Evolutionary conservation across 352 stramenopile species (phyloP).

Genomic region (Pythium phragmitis): DNA sequence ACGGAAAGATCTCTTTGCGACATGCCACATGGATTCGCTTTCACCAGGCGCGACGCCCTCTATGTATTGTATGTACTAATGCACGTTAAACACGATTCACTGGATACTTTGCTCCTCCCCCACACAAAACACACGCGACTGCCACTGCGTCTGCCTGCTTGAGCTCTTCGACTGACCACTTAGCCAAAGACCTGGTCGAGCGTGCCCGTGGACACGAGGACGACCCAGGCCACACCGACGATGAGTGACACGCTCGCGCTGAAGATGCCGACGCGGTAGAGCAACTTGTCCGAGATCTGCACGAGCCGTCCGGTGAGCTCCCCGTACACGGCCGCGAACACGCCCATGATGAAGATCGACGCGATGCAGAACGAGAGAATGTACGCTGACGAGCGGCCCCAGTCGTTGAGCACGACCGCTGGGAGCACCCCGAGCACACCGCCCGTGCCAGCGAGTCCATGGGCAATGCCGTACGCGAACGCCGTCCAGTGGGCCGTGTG

Average conservation of each 20-base stretch:
- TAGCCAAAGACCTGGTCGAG: conserved; percentile 42
- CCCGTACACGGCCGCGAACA: conserved; percentile 65
- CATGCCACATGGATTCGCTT: too few relatives aligned
- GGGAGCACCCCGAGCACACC: conserved; percentile 68
- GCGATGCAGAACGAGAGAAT: conserved; percentile 70
- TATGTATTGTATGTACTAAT: too few relatives aligned
- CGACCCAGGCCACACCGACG: conserved; percentile 49
- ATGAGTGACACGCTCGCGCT: conserved; percentile 36
- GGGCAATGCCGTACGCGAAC: conserved; percentile 59
- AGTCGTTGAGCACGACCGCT: conserved; percentile 61
- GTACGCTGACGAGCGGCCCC: conserved; percentile 49
- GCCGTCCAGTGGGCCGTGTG: conserved; percentile 39
- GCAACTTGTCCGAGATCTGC: conserved; percentile 29
- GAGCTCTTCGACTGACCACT: too few relatives aligned
- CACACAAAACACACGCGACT: too few relatives aligned
- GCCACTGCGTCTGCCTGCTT: too few relatives aligned
- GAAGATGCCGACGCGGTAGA: conserved; percentile 43
- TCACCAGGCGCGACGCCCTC: too few relatives aligned
- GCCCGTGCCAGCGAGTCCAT: conserved; percentile 62
- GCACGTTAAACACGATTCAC: too few relatives aligned
- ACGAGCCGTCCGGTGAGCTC: conserved; percentile 33
- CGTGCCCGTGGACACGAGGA: conserved; percentile 38
- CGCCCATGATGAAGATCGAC: conserved; percentile 75
- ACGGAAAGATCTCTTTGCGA: too few relatives aligned
- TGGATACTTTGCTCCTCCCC: too few relatives aligned